A percentile compares a stretch with the other conserved stretches of the same genome.
Conservation (phyloP, 192 early-diverging fungal species). For the Entrophospora sp. region DNA sequence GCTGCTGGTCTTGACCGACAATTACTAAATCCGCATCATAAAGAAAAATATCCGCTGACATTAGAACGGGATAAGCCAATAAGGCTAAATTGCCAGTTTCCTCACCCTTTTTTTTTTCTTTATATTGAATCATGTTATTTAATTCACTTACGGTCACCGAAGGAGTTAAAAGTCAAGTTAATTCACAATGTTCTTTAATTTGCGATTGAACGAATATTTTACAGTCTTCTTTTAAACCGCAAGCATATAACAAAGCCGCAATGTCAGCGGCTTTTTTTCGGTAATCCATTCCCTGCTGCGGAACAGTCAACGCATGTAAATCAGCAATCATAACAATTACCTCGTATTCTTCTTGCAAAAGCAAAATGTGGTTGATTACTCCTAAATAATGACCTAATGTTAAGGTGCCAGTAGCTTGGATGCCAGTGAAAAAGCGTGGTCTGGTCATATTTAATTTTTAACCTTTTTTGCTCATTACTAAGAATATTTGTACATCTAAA, state of each 20-base stretch:
- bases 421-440: too few relatives aligned
- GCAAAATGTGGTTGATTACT: slow-evolving; percentile 82
- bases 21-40: slow-evolving; percentile 35
- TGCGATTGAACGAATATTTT: slow-evolving; percentile 77
- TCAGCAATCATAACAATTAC: slow-evolving; percentile 59
- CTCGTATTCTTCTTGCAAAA: slow-evolving; percentile 49
- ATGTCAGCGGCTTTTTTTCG: slow-evolving; percentile 55
- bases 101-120: not conserved
- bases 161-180: slow-evolving; percentile 9
- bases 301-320: slow-evolving; percentile 77
- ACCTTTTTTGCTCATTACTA: too few relatives aligned
- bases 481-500: too few relatives aligned
- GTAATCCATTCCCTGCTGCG: slow-evolving; percentile 52
- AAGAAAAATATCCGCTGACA: slow-evolving; percentile 82
- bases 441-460: too few relatives aligned
- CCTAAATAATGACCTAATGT: too few relatives aligned
- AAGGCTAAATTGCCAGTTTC: slow-evolving; percentile 47
- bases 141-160: not conserved
- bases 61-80: slow-evolving; percentile 82
- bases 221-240: slow-evolving; percentile 66
- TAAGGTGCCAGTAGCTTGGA: too few relatives aligned
- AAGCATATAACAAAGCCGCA: slow-evolving; percentile 68
- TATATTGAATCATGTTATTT: slow-evolving; percentile 10
- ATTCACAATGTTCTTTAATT: slow-evolving; percentile 28
- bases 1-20: slow-evolving; percentile 87